Percentiles rank a stretch among this genome's conserved stretches.
These are phyloP conservation scores for Pyrenochaeta sp. DNA, from an alignment of 2,329 filamentous ascomycete genomes.

Conservation along the genomic window DNA sequence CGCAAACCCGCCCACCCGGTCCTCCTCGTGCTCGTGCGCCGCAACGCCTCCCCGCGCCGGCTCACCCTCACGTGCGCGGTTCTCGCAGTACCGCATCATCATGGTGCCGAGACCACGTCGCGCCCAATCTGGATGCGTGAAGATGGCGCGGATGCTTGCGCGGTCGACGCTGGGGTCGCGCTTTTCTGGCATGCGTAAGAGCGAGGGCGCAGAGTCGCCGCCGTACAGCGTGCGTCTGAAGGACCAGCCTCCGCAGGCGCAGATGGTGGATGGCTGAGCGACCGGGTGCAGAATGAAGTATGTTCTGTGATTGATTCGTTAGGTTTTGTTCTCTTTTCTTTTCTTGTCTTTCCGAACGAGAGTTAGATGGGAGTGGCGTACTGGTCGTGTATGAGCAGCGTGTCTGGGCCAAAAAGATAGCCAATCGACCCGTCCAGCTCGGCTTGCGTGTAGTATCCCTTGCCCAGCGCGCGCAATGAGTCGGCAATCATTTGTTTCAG, in stretches of 20 bases:
- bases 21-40: too few species aligned
- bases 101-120: conserved; percentile 44
- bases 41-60: too few species aligned
- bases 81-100: conserved; percentile 49
- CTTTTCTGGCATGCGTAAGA: conserved; percentile 36
- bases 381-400: conserved; percentile 41
- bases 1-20: conserved; percentile 28
- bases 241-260: conserved; percentile 47
- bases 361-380: conserved; percentile 12
- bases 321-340: background rate
- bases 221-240: conserved; percentile 46
- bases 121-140: conserved; percentile 41
- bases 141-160: conserved; percentile 46
- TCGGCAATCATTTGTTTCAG: conserved; percentile 38
- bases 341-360: too few species aligned
- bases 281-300: conserved; percentile 45
- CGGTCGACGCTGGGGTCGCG: conserved; percentile 37
- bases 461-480: conserved; percentile 37
- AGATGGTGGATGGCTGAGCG: conserved; percentile 26
- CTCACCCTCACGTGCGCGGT: conserved; percentile 28
- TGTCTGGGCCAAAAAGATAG: conserved; percentile 46
- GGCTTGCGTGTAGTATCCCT: conserved; percentile 37
- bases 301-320: conserved; percentile 21
- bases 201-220: conserved; percentile 40
- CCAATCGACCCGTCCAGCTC: conserved; percentile 48